Percentiles rank a stretch among this genome's conserved stretches.
These are phyloP conservation scores for Aphanomyces astaci DNA, from an alignment of 352 stramenopile genomes.

Conservation along the genomic window DNA sequence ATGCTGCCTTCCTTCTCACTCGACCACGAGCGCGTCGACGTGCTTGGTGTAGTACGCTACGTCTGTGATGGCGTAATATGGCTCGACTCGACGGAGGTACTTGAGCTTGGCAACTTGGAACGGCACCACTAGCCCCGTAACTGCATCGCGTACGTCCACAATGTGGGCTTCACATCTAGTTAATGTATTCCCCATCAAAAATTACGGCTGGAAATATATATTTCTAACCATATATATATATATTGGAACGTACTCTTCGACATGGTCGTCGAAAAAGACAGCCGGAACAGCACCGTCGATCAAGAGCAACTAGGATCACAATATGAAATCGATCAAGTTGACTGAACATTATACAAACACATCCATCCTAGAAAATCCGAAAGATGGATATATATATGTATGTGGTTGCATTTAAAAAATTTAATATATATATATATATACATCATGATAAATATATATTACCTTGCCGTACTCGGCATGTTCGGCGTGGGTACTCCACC, in stretches of 20 bases:
- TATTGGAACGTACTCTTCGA: neutral
- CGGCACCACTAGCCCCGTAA: slow-evolving; percentile 39
- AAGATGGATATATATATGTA: too few species aligned
- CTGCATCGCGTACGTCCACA: slow-evolving; percentile 61
- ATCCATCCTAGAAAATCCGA: too few species aligned
- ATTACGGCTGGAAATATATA: neutral
- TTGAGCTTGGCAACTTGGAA: slow-evolving; percentile 45
- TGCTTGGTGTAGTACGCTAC: slow-evolving; percentile 55
- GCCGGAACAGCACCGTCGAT: slow-evolving; percentile 26
- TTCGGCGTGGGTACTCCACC: slow-evolving; percentile 76
- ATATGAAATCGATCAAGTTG: neutral
- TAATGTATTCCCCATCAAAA: neutral
- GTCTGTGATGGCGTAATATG: slow-evolving; percentile 73
- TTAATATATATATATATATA: too few species aligned
- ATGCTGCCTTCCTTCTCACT: too few species aligned
- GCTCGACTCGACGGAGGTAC: slow-evolving; percentile 68
- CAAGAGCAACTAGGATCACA: slow-evolving; percentile 39
- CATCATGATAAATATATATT: too few species aligned
- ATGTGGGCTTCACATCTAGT: slow-evolving; percentile 58
- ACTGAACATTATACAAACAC: neutral
- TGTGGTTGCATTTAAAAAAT: too few species aligned
- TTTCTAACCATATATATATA: neutral
- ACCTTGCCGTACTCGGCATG: slow-evolving; percentile 58
- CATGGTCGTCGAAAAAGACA: slow-evolving; percentile 12
- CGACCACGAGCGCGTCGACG: slow-evolving; percentile 3